Conservation (phyloP, 2,329 filamentous ascomycete genomes). For the Mycogone perniciosa region DNA sequence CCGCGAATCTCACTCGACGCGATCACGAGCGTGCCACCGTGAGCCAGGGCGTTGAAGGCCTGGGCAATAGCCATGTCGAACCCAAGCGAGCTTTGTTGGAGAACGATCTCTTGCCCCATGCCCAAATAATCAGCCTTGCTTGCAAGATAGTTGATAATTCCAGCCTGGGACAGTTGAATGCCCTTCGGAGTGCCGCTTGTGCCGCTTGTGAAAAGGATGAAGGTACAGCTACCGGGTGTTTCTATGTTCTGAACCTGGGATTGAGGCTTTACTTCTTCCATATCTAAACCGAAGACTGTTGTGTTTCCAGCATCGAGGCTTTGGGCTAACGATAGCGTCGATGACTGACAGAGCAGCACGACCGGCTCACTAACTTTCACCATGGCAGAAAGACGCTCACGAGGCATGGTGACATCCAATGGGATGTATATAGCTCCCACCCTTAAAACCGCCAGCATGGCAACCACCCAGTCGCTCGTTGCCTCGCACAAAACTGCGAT, state of each 20-base stretch:
- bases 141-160: slow-evolving; percentile 25
- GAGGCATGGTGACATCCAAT: slow-evolving; percentile 27
- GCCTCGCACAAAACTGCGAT: slow-evolving; percentile 30
- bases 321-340: slow-evolving; percentile 1
- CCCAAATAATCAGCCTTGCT: slow-evolving; percentile 14
- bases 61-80: slow-evolving; percentile 38
- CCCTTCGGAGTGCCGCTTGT: slow-evolving; percentile 35
- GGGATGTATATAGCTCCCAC: slow-evolving; percentile 34
- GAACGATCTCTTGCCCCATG: slow-evolving; percentile 21
- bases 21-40: slow-evolving; percentile 32
- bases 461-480: slow-evolving; percentile 25
- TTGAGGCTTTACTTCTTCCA: no score
- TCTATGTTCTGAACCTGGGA: slow-evolving; percentile 6
- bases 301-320: not conserved
- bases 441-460: slow-evolving; percentile 34
- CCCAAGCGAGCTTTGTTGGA: slow-evolving; percentile 34
- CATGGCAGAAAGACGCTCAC: not conserved
- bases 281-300: no score
- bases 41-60: slow-evolving; percentile 28
- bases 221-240: slow-evolving; percentile 14
- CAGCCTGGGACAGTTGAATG: slow-evolving; percentile 26
- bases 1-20: slow-evolving; percentile 18
- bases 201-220: slow-evolving; percentile 30
- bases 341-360: slow-evolving; percentile 18
- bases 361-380: not conserved